Percentiles rank a stretch among this genome's conserved stretches.
Conservation (phyloP, 1,284 basidiomycete species). For the Rhodotorula sp. region DNA sequence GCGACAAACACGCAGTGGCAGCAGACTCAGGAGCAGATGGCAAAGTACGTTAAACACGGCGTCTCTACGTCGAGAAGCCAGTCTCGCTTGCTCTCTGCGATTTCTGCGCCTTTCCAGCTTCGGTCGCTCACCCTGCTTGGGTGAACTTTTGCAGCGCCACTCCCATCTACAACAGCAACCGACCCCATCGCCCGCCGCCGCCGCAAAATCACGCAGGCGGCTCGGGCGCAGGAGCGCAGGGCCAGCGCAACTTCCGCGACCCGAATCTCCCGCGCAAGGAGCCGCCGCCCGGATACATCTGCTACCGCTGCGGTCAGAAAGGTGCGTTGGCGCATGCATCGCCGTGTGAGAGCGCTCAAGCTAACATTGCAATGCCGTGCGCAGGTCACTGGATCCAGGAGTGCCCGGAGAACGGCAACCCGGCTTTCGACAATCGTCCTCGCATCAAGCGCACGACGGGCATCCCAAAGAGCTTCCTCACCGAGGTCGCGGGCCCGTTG, state of each 20-base stretch:
- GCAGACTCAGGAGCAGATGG: constrained; percentile 95
- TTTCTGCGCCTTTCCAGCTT: too few relatives aligned
- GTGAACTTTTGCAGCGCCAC: constrained; percentile 60
- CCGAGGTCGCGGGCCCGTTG: constrained; percentile 85
- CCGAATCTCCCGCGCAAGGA: constrained; percentile 45
- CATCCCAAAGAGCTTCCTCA: constrained; percentile 88
- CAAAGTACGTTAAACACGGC: constrained; percentile 55
- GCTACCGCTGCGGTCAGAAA: constrained; percentile 97
- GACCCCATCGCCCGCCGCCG: not conserved
- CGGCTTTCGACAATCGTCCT: constrained; percentile 89
- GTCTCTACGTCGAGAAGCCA: too few relatives aligned
- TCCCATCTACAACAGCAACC: constrained; percentile 60
- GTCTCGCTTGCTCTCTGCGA: not conserved
- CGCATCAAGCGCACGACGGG: constrained; percentile 97
- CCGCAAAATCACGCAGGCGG: constrained; percentile 1
- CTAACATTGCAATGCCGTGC: not conserved
- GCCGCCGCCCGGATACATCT: constrained; percentile 93
- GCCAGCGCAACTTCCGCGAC: constrained; percentile 45
- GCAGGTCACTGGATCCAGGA: constrained; percentile 99
- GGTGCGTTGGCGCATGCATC: constrained; percentile 59
- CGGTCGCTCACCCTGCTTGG: not conserved
- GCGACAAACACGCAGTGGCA: constrained; percentile 89
- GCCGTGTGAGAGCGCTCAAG: constrained; percentile 3
- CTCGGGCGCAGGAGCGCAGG: constrained; percentile 16
- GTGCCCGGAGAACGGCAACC: constrained; percentile 95